Evolutionary conservation across 192 early-diverging fungal genomes (phyloP), one percentile per base, ranked within the genome.

Genomic region (Coemansia sp.): DNA sequence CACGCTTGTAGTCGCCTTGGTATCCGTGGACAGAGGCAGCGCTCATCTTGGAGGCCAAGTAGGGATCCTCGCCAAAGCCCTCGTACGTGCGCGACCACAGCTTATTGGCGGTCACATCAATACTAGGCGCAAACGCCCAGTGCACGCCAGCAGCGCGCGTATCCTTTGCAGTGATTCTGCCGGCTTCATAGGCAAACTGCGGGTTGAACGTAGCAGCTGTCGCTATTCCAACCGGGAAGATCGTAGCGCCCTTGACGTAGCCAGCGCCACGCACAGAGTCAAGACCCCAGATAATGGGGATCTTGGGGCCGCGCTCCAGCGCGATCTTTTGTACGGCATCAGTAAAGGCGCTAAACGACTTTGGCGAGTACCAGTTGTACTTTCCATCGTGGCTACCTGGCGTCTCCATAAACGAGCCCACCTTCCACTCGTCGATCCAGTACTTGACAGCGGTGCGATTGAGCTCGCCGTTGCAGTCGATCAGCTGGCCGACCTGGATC

Each of bases 231-330:
- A 85, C 83, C 0, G 87, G 88, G 66, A 89, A 88, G 26, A 89
- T 65, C 5, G 76, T 71, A 14, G 79, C 83, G 25, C 84, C 84
- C 67, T 85, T 84, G 47, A 89, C 80, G 56, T 86, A 89, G 74
- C 87, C 85, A 6, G 88, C 88, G 12, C 88, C 88, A 39, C 86
- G 85, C 8, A 89, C 86, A 13, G 85, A 83, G 64, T 89, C 88
- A 16, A 89, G 68, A 37, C 88, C 88, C 71, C 87, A 89, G 42
- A 89, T 85, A 25, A 87, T 83, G 6, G 88, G 88, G 7, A 89
- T 70, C 23, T 75, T 72, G 18, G 74, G 61, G 10, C 82, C 76
- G 3, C 64, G 74, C 18, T 76, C 68, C 3, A 85, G 21, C 0
- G 88, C 83, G 59, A 89, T 85, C 53, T 70, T 33, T 65, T 87